Percentiles rank a stretch among this genome's conserved stretches.
Conservation (phyloP, 1,139 yeast species). For the Yamadazyma diospyri region DNA sequence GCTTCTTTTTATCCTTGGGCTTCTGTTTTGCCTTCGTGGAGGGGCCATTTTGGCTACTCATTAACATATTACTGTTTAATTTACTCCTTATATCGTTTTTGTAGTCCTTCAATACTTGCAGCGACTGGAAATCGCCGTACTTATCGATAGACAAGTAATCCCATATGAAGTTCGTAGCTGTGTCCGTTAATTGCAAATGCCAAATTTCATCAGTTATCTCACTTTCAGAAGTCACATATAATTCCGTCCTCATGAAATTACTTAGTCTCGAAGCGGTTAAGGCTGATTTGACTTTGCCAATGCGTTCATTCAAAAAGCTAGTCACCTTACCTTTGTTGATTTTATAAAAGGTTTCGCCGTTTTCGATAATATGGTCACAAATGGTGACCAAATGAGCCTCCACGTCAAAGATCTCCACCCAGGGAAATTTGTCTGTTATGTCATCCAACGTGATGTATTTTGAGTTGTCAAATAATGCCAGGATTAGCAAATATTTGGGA, state of each 20-base stretch:
- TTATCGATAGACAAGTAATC: slow-evolving; percentile 8
- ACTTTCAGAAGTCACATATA: slow-evolving; percentile 19
- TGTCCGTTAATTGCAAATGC: slow-evolving; percentile 14
- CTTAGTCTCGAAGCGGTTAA: slow-evolving; percentile 17
- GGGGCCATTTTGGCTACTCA: slow-evolving; percentile 22
- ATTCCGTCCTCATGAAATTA: slow-evolving; percentile 35
- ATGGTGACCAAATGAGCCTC: slow-evolving; percentile 16
- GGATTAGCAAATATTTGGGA: slow-evolving; percentile 37
- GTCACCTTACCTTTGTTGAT: slow-evolving; percentile 32
- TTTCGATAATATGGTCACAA: slow-evolving; percentile 46
- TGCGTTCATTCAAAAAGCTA: slow-evolving; percentile 27
- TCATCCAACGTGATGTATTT: slow-evolving; percentile 45
- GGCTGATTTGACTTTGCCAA: slow-evolving; percentile 15
- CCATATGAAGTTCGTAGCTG: slow-evolving; percentile 12
- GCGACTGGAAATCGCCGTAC: slow-evolving; percentile 12
- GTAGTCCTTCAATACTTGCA: slow-evolving; percentile 28
- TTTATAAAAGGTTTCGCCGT: slow-evolving; percentile 47
- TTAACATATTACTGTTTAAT: slow-evolving; percentile 27
- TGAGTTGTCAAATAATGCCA: slow-evolving; percentile 26
- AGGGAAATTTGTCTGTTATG: slow-evolving; percentile 36
- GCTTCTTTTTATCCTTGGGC: slow-evolving; percentile 20
- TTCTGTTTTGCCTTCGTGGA: slow-evolving; percentile 17
- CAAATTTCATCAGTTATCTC: slow-evolving; percentile 29
- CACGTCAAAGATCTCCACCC: slow-evolving; percentile 24
- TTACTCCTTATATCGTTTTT: slow-evolving; percentile 22